Conservation (phyloP, 176 grass and related monocot genomes). For the Triticum turgidum region DNA sequence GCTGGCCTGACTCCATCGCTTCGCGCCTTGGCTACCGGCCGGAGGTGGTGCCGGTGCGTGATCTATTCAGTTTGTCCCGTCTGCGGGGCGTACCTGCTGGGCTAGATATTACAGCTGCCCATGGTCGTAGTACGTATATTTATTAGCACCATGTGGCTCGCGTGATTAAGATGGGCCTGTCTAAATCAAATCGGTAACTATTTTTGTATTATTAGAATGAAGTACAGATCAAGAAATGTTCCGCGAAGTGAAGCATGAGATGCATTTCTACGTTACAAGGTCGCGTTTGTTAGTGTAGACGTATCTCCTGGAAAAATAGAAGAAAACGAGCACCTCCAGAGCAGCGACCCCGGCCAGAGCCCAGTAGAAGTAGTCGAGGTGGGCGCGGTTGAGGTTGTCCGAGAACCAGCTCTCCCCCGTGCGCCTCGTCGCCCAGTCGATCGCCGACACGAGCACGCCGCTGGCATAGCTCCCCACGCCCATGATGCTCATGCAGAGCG, state of each 20-base stretch:
- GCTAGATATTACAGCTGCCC: neutral
- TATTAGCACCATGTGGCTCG: neutral
- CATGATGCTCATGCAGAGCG: constrained; percentile 28
- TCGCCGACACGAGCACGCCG: constrained; percentile 10
- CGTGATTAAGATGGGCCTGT: neutral
- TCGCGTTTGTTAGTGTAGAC: constrained; percentile 15
- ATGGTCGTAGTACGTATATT: neutral
- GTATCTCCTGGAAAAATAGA: constrained; percentile 18
- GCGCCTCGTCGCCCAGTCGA: constrained; percentile 27
- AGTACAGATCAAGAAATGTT: too few species aligned
- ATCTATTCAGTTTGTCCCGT: neutral
- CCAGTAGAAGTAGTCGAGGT: constrained; percentile 48
- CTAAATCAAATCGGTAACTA: neutral
- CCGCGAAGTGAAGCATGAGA: too few species aligned
- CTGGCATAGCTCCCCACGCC: constrained; percentile 31
- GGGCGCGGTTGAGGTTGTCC: constrained; percentile 41
- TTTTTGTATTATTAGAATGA: too few species aligned
- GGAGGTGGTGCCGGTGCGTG: neutral
- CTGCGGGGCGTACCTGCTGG: neutral
- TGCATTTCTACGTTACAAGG: neutral
- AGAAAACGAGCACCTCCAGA: constrained; percentile 19
- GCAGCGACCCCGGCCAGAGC: constrained; percentile 22
- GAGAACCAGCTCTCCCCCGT: constrained; percentile 36
- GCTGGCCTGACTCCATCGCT: neutral
- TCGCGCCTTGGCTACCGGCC: neutral